Conservation (phyloP, 1,284 basidiomycete genomes). For the Ganoderma lucidum region DNA sequence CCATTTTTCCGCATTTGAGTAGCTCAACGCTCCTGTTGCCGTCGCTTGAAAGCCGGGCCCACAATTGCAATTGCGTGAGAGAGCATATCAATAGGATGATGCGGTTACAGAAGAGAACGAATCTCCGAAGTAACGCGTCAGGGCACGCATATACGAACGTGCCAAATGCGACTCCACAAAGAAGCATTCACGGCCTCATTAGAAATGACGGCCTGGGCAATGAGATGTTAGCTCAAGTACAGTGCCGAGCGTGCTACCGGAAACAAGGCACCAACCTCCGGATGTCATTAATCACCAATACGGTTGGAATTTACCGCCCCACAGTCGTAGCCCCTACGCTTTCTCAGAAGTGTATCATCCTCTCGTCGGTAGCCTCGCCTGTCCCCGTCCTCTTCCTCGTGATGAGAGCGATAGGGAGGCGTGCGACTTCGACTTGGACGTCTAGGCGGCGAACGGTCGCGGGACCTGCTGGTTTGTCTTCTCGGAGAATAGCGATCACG, state of each 20-base stretch:
- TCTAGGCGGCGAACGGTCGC: constrained; percentile 28
- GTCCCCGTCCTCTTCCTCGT: constrained; percentile 19
- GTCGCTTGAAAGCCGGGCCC: constrained; percentile 8
- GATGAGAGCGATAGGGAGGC: constrained; percentile 22
- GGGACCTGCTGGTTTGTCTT: constrained; percentile 30
- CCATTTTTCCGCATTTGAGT: constrained; percentile 1
- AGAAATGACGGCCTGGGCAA: constrained; percentile 4
- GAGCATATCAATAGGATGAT: neutral
- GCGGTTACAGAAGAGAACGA: constrained; percentile 7
- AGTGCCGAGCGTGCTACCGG: constrained; percentile 11
- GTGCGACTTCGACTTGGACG: constrained; percentile 25
- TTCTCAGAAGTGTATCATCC: constrained; percentile 26
- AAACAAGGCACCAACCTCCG: neutral
- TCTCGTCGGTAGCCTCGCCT: constrained; percentile 29
- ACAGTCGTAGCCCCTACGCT: constrained; percentile 32
- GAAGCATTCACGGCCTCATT: constrained; percentile 1
- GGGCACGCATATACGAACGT: neutral
- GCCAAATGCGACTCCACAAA: neutral
- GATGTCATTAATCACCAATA: neutral
- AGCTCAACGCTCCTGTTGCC: constrained; percentile 6
- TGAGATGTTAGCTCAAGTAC: constrained; percentile 20
- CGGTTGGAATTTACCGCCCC: neutral
- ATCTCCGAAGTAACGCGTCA: neutral
- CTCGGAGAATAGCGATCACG: constrained; percentile 28
- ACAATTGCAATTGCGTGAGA: constrained; percentile 9